Base-by-base conservation (phyloP, 345 rosid genomes). In the Murraya paniculata region DNA sequence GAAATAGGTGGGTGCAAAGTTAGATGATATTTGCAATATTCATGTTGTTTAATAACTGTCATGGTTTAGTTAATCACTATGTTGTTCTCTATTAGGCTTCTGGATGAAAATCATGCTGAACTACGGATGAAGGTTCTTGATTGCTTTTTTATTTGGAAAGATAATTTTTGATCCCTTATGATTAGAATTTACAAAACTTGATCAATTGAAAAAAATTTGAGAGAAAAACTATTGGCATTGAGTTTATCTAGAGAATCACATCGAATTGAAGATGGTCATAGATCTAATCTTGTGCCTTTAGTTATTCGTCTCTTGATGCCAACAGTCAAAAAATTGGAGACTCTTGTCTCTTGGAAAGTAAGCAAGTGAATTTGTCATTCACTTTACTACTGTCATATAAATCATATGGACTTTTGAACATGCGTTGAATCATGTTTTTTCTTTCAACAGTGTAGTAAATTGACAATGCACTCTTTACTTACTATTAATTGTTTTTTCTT, bases 221-320 rank as follows among this genome's bases (percentile, higher is more conserved):
- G 97, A 80, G 98, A 94, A 82, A 97, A 91, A 83, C 82, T 96
- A 70, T 86, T 95, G 22, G 94, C 89, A 35, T 94, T 95, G 97
- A 90, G 89, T 89, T 83, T 94, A 81, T 88, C 94, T 56, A 80
- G 79, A 82, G 94, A 91, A 78, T 87, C 88, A 4, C 36, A 55
- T 80, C 76, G 68, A 61, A 86, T 94, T 76, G 90, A 89, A 75
- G 93, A 89, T 62, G 82, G 83, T 68, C 97, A 96, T 79, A 88
- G 92, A 79, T 82, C 86, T 71, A 78, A 76, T 85, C 76, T 96
- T 69, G 82, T 88, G 67, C 92, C 97, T 70, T 57, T 90, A 67
- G 91, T 89, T 79, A 78, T 94, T 58, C 89, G 86, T 45, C 82
- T 94, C 81, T 86, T 94, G 82, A 85, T 89, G 85, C 95, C 97